These are phyloP conservation scores for Coemansia sp. DNA, from an alignment of 371 early-diverging fungal species.

Conservation along the genomic window DNA sequence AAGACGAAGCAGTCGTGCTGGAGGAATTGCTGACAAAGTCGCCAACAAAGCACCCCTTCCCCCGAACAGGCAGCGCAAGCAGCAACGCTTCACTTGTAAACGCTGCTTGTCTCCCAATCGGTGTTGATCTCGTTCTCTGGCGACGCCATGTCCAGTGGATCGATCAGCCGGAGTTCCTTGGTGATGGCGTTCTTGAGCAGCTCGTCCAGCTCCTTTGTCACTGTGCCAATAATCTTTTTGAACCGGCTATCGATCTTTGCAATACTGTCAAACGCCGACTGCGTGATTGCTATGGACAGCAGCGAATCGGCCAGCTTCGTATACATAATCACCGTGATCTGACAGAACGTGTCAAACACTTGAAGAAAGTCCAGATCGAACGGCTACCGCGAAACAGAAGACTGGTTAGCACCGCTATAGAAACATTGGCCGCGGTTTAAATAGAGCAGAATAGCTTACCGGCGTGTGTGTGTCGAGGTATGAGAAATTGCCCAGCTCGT, in stretches of 20 bases:
- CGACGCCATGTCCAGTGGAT: constrained; percentile 43
- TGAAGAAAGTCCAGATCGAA: constrained; percentile 51
- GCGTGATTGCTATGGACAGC: constrained; percentile 32
- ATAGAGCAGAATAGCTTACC: constrained; percentile 8
- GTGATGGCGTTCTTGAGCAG: constrained; percentile 42
- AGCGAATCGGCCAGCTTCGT: constrained; percentile 50
- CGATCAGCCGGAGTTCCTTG: constrained; percentile 39
- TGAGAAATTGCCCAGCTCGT: constrained; percentile 43
- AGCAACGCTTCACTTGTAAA: constrained; percentile 25
- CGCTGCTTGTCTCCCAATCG: constrained; percentile 45
- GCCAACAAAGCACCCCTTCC: too few species aligned
- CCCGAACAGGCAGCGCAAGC: too few species aligned
- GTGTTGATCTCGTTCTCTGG: constrained; percentile 47
- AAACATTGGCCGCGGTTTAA: background rate
- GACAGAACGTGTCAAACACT: constrained; percentile 52
- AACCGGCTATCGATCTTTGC: constrained; percentile 47
- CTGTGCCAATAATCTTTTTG: constrained; percentile 40
- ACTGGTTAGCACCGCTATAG: background rate
- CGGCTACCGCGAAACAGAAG: constrained; percentile 15
- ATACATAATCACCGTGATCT: constrained; percentile 49
- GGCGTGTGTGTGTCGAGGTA: constrained; percentile 47
- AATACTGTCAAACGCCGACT: constrained; percentile 45
- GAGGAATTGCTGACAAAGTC: too few species aligned
- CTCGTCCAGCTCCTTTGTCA: constrained; percentile 49
- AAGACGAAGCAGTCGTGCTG: too few species aligned